A percentile compares a stretch with the other conserved stretches of the same genome.
These are phyloP conservation scores for Orobanche coerulescens DNA, from an alignment of 257 asterid genomes.

Conservation along the genomic window DNA sequence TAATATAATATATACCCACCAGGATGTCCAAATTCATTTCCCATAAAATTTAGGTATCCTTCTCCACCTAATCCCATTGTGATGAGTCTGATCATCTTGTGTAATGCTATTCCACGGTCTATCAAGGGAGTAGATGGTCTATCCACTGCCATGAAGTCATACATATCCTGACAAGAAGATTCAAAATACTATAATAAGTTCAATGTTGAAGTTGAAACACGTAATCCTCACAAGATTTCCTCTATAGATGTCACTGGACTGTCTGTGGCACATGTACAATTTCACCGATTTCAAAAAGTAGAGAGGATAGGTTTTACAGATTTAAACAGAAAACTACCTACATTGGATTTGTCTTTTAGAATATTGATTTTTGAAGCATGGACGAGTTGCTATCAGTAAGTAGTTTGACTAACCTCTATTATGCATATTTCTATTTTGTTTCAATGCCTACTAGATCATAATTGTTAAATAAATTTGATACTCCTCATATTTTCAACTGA, in stretches of 20 bases:
- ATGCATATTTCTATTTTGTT: too few relatives aligned
- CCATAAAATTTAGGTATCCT: conserved; percentile 99
- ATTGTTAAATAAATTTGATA: background rate
- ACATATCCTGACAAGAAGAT: conserved; percentile 74
- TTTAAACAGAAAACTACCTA: background rate
- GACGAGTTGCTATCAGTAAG: background rate
- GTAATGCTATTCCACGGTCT: conserved; percentile 98
- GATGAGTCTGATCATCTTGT: conserved; percentile 94
- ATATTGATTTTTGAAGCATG: too few relatives aligned
- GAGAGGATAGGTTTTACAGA: conserved; percentile 3
- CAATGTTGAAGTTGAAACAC: conserved; percentile 1
- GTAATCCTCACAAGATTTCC: conserved; percentile 3
- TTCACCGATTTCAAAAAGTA: background rate
- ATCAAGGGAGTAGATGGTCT: conserved; percentile 81
- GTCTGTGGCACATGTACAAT: too few relatives aligned
- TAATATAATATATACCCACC: conserved; percentile 37
- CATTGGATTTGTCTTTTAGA: background rate
- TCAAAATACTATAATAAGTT: conserved; percentile 15
- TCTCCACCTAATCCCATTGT: conserved; percentile 99
- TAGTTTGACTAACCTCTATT: background rate
- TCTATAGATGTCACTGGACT: background rate
- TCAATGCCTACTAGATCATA: background rate
- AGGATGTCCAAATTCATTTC: conserved; percentile 99
- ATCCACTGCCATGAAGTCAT: conserved; percentile 96
- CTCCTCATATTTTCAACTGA: background rate